Percentiles rank a stretch among this genome's conserved stretches.
phyloP scores from a whole-genome alignment of 1,139 yeast species.

The Petasospora fabianii region DNA sequence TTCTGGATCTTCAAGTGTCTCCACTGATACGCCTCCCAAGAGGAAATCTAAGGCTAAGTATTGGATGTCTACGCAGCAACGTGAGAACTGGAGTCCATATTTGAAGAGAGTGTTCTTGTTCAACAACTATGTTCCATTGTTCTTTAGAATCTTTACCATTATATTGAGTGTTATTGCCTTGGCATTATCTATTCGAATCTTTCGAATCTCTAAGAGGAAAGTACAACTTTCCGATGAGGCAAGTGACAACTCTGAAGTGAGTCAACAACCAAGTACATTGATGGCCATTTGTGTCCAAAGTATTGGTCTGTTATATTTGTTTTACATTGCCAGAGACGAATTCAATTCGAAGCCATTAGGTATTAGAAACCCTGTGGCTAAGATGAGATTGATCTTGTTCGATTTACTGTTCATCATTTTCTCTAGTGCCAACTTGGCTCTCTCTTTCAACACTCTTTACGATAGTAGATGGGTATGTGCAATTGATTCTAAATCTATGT shows the following conservation, averaged over 20 bases:
- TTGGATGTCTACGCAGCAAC: constrained; percentile 64
- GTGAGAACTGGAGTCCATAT: constrained; percentile 63
- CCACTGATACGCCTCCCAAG: constrained; percentile 28
- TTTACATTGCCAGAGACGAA: constrained; percentile 86
- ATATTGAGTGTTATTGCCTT: constrained; percentile 59
- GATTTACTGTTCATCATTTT: constrained; percentile 88
- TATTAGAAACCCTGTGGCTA: constrained; percentile 75
- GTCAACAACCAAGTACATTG: constrained; percentile 84
- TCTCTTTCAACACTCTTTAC: constrained; percentile 78
- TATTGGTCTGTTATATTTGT: constrained; percentile 69
- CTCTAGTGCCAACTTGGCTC: constrained; percentile 83
- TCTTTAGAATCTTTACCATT: constrained; percentile 67
- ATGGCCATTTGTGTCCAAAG: constrained; percentile 89
- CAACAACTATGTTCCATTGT: constrained; percentile 78
- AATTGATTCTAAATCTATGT: constrained; percentile 28
- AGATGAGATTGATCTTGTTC: constrained; percentile 69
- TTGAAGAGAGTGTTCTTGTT: constrained; percentile 57
- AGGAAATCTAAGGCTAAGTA: constrained; percentile 58
- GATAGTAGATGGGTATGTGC: constrained; percentile 83
- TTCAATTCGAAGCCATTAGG: constrained; percentile 91
- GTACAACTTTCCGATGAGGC: constrained; percentile 22
- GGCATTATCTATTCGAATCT: constrained; percentile 66
- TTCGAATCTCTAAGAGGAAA: constrained; percentile 40
- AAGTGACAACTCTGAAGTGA: constrained; percentile 32
- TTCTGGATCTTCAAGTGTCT: constrained; percentile 17